Base-by-base conservation (phyloP, 2,329 filamentous ascomycete species). In the Botrytis porri region DNA sequence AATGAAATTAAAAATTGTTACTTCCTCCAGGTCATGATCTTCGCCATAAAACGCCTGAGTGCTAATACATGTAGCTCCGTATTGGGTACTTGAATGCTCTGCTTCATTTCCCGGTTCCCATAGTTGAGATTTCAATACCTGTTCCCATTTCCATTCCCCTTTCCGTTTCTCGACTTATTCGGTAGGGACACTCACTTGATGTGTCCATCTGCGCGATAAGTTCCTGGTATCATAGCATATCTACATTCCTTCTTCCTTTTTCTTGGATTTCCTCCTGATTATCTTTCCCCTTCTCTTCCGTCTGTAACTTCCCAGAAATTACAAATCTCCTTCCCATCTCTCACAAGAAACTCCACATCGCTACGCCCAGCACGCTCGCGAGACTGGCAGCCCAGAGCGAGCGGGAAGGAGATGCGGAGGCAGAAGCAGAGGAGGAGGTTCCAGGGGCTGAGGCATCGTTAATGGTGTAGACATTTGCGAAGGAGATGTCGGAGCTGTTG, bases 401-500 rank as follows among this genome's bases (percentile, higher is more conserved):
- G 22, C 64, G 35, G 4, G 59, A 64, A 8, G 59, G 18, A 18
- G 69, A 20, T 1, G 41, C 67, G 22, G 73, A 16, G 16, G n/a
- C 10, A 12, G 48, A 16, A 2, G 48, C 51, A n/a, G 25, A n/a
- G 14, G 51, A 74, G 20, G 66, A 61, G 0, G 73, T 69, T 2
- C 74, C 72, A 1, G 74, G 57, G 3, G 71, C 45, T 10, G 70
- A 65, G 20, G 39, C 73, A 25, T 64, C 39, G 25, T 86, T 86
- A 78, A 90, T 86, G 74, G 91, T 90, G 85, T 94, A 98, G 76
- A 97, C 85, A 73, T 77, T 76, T 61, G 80, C 79, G 71, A 80
- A 80, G 37, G 74, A 73, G 67, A 80, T 76, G 65, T 79, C 76
- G 32, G 76, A 73, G 62, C 75, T 93, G 85, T 98, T 98, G 86